Conservation (phyloP, 176 grass and related monocot species). For the Ensete glaucum region DNA sequence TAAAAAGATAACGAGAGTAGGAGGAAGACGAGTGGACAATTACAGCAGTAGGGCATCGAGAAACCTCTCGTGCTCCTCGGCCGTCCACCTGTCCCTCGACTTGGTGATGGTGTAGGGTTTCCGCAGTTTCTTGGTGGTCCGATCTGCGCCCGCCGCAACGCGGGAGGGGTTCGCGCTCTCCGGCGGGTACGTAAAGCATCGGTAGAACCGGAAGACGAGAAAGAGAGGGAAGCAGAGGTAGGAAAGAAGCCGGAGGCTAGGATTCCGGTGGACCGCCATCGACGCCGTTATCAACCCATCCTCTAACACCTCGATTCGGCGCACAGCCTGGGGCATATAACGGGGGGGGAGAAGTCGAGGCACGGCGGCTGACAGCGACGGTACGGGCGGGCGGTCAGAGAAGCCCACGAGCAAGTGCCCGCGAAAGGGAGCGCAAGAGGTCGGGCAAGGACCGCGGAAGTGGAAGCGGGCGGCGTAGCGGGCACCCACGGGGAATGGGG, state of each 20-base stretch:
- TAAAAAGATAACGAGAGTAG: not conserved
- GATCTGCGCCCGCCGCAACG: not conserved
- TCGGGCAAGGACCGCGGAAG: slow-evolving; percentile 9
- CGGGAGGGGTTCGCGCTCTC: not conserved
- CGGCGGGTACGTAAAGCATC: slow-evolving; percentile 15
- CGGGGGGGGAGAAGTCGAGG: not conserved
- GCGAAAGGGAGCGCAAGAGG: slow-evolving; percentile 33
- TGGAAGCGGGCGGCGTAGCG: slow-evolving; percentile 6
- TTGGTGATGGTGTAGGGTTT: slow-evolving; percentile 89
- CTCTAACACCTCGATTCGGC: slow-evolving; percentile 23
- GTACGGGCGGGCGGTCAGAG: not conserved
- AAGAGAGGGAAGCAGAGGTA: slow-evolving; percentile 15
- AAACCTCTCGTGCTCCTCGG: slow-evolving; percentile 87
- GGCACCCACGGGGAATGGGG: not conserved
- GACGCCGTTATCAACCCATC: not conserved
- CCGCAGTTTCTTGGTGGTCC: slow-evolving; percentile 51
- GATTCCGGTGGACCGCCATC: slow-evolving; percentile 4
- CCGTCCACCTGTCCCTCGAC: slow-evolving; percentile 50
- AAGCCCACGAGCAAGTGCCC: slow-evolving; percentile 25
- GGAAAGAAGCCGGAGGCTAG: not conserved
- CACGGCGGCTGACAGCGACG: not conserved
- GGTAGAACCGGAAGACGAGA: slow-evolving; percentile 11
- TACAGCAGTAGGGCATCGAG: slow-evolving; percentile 77
- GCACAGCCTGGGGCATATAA: not conserved
- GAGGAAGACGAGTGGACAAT: not conserved